A percentile compares a stretch with the other conserved stretches of the same genome.
phyloP scores from a whole-genome alignment of 805 yeast genomes.

The Spathaspora passalidarum region DNA sequence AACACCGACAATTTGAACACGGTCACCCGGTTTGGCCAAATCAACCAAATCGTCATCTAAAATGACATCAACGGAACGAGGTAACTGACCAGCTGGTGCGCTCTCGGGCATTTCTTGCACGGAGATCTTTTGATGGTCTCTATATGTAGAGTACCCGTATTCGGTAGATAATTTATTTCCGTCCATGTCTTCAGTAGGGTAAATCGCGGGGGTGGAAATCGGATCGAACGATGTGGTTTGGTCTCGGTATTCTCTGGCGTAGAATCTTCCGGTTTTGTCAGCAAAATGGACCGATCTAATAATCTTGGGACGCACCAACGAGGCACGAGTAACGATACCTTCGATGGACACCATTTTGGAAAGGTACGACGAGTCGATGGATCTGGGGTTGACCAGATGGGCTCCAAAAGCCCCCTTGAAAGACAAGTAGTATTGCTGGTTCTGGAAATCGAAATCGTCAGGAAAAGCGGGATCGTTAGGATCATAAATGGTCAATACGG shows the following conservation, averaged over 20 bases:
- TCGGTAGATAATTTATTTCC: conserved; percentile 88
- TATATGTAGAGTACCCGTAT: conserved; percentile 86
- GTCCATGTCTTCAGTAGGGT: conserved; percentile 89
- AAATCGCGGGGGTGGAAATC: conserved; percentile 75
- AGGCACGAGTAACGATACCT: conserved; percentile 93
- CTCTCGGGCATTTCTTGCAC: conserved; percentile 97
- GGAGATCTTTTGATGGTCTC: conserved; percentile 91
- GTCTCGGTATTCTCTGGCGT: conserved; percentile 89
- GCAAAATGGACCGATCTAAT: conserved; percentile 91
- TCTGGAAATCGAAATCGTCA: conserved; percentile 48
- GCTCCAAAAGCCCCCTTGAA: conserved; percentile 91
- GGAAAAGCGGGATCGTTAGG: conserved; percentile 49
- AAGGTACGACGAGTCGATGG: conserved; percentile 71
- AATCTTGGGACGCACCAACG: conserved; percentile 89
- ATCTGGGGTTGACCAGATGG: conserved; percentile 82
- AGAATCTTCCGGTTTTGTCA: conserved; percentile 77
- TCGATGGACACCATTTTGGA: conserved; percentile 85
- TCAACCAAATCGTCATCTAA: conserved; percentile 95
- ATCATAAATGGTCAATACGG: conserved; percentile 71
- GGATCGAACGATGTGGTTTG: conserved; percentile 89
- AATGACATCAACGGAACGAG: conserved; percentile 88
- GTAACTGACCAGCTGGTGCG: conserved; percentile 97
- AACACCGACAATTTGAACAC: conserved; percentile 91
- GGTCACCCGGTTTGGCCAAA: conserved; percentile 89
- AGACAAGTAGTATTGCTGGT: conserved; percentile 68